These are phyloP conservation scores for Pleurotus platypus DNA, from an alignment of 768 basidiomycete species.

Conservation along the genomic window DNA sequence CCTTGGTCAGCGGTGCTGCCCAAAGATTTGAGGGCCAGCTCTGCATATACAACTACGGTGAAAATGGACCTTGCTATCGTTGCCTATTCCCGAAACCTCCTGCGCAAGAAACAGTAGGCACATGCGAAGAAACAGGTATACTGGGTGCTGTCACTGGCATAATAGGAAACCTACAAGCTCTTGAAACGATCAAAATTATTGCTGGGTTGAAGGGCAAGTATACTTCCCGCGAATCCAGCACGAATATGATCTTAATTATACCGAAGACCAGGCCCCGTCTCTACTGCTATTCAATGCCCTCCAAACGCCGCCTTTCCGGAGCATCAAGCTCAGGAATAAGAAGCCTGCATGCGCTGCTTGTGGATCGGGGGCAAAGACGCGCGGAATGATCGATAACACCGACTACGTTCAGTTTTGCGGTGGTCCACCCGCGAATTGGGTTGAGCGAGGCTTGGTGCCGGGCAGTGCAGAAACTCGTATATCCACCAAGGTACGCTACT, in stretches of 20 bases:
- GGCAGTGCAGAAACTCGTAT: constrained; percentile 40
- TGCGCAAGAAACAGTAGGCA: constrained; percentile 55
- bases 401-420: constrained; percentile 92
- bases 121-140: constrained; percentile 88
- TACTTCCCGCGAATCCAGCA: background rate
- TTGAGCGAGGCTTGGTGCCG: constrained; percentile 43
- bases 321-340: constrained; percentile 72
- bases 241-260: background rate
- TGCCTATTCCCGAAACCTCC: constrained; percentile 89
- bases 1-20: constrained; percentile 91
- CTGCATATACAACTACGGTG: constrained; percentile 66
- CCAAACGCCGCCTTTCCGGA: constrained; percentile 68
- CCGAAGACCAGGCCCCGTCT: constrained; percentile 54
- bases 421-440: constrained; percentile 65
- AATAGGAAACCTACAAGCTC: constrained; percentile 86
- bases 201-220: constrained; percentile 59
- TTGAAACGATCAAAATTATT: constrained; percentile 82
- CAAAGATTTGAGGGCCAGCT: constrained; percentile 83
- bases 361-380: constrained; percentile 42
- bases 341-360: constrained; percentile 77
- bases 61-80: constrained; percentile 84
- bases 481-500: constrained; percentile 27
- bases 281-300: constrained; percentile 77
- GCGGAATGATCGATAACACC: constrained; percentile 46
- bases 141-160: constrained; percentile 86